phyloP scores from a whole-genome alignment of 192 early-diverging fungal genomes.

The Endogone sp. region DNA sequence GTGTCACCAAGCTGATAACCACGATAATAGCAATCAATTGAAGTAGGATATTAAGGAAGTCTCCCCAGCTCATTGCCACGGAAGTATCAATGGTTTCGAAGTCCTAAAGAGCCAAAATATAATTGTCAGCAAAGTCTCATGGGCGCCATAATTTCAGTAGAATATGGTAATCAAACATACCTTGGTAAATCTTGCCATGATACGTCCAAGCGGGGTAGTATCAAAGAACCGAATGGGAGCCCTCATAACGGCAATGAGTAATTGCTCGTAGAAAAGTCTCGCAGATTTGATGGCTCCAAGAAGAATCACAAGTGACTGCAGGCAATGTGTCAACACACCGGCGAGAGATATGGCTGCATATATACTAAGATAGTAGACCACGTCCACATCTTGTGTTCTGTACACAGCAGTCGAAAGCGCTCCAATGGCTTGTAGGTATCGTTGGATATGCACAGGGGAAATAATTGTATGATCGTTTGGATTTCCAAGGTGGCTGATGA shows the following conservation, averaged over 20 bases:
- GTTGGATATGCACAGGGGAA: conserved; percentile 12
- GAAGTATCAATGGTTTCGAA: conserved; percentile 60
- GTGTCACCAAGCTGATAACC: conserved; percentile 55
- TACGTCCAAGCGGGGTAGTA: conserved; percentile 73
- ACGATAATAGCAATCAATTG: conserved; percentile 35
- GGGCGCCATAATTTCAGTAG: conserved; percentile 50
- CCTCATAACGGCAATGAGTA: conserved; percentile 47
- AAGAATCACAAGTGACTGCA: conserved; percentile 38
- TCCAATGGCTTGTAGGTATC: conserved; percentile 17
- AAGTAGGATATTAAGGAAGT: neutral
- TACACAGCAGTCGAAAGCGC: neutral
- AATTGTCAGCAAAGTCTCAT: neutral
- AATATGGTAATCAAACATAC: conserved; percentile 2
- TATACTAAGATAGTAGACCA: conserved; percentile 39
- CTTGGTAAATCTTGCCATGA: conserved; percentile 79
- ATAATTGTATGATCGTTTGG: conserved; percentile 1
- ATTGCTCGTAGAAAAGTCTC: conserved; percentile 22
- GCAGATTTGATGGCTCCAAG: conserved; percentile 13
- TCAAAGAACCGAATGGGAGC: conserved; percentile 79
- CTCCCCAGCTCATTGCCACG: conserved; percentile 12
- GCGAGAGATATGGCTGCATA: conserved; percentile 46
- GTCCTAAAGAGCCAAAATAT: conserved; percentile 36
- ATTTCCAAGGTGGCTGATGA: neutral
- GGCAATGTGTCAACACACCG: conserved; percentile 33
- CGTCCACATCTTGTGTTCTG: conserved; percentile 22